Base-by-base conservation (phyloP, 2,329 filamentous ascomycete genomes). In the Exophiala sp. region DNA sequence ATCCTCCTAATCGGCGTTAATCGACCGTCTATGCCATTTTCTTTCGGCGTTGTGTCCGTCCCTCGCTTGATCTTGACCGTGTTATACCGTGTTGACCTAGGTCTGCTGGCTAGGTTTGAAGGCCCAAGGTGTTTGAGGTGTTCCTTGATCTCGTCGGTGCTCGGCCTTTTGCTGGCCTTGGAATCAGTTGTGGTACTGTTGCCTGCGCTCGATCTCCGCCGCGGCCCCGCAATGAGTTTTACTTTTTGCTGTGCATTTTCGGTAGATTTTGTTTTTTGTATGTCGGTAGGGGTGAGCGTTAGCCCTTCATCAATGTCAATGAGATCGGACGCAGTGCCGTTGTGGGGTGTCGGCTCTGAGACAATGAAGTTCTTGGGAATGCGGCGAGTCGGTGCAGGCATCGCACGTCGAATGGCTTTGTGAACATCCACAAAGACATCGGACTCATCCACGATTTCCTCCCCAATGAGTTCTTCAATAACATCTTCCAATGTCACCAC, bases 401-500 rank as follows among this genome's bases (percentile, higher is more conserved):
- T 81, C 62, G 94, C 79, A 45, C 93, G 86, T 50, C 93, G 82
- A 60, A 98, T 96, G 18, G 93, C 93, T 72, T 97, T 97, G 75
- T 97, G 93, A 1, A 98, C 89, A 67, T 98, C 93, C 57, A 98
- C 85, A 63, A 95, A 98, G 9, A 98, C 93, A 68, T 98, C 93
- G 0, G 91, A 97, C 68, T 98, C 93, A 66, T 98, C 93, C 56
- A 98, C 94, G 58, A 97, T 98, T 77, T 98, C 93, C 74, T 98
- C 93, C 73, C 93, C 93, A 68, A 98, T 98, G 22, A 98, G 74
- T 68, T 98, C 93, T 68, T 98, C 93, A 64, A 98, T 98, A 2
- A 98, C 93, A 67, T 98, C 93, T 67, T 98, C 93, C 1, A 98
- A 73, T 0, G 93, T 98, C 13, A 98, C 88, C 2, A 98, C 93